Base-by-base conservation (phyloP, 495 filamentous ascomycete species). In the Xylaria castorea region DNA sequence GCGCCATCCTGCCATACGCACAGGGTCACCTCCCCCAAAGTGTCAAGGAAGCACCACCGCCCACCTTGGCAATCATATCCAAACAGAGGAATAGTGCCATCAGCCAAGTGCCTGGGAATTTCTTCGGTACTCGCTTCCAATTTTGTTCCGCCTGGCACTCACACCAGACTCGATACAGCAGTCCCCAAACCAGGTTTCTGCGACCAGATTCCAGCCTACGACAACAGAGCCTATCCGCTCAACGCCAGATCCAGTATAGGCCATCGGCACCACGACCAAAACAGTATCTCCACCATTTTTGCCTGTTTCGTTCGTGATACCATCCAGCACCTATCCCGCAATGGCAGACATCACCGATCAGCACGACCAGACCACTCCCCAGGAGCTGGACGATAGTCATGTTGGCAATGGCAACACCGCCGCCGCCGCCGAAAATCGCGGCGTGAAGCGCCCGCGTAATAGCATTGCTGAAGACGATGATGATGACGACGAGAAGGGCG, bases 401-500 rank as follows among this genome's bases (percentile, higher is more conserved):
- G 84, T 87, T 63, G 89, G 88, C 81, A 92, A 92, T 85, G 89
- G 90, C 81, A 91, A 83, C 78, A 70, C 80, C 71, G 80, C 80
- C 25, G 81, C 80, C 16, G 82, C 81, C 71, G 85, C 86, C 80
- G 93, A 94, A 80, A 87, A 83, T 84, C 94, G 94, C 78, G 93
- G 93, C 81, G 88, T 92, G 83, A 98, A 98, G 88, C 95, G 96
- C 79, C 88, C 88, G 83, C 94, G 96, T 81, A 90, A 94, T 75
- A 89, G 90, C 77, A 86, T 89, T 25, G 89, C 89, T 71, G 97
- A 99, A 81, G 96, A 99, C 81, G 97, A 99, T 73, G 96, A 99
- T 78, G 96, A 99, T 74, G 96, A 98, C 77, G 95, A 97, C 79
- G 95, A 97, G 80, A 98, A 98, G 92, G 93, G 93, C 69, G 94